Evolutionary conservation across 2,329 filamentous ascomycete genomes (phyloP).

Genomic region (Herpotrichia juniperi): DNA sequence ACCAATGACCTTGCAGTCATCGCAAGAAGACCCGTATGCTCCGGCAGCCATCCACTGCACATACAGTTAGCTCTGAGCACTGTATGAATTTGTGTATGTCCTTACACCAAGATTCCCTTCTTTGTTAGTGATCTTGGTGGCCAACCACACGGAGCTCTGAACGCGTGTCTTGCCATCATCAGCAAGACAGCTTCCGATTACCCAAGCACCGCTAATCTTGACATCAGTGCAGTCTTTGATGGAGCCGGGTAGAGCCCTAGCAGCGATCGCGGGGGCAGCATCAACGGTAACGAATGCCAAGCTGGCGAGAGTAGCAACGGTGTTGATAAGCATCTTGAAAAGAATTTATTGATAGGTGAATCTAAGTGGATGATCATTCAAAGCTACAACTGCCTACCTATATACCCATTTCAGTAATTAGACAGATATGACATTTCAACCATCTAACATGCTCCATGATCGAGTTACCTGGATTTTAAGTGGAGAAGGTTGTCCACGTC

Average conservation of each 20-base stretch:
- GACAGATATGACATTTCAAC: too few species aligned
- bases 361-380: too few species aligned
- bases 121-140: slow-evolving; percentile 6
- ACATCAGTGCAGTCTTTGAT: slow-evolving; percentile 5
- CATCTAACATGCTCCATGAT: too few species aligned
- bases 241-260: neutral
- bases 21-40: slow-evolving; percentile 1
- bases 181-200: slow-evolving; percentile 10
- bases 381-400: too few species aligned
- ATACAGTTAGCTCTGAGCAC: neutral
- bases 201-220: slow-evolving; percentile 1
- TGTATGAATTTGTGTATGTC: neutral
- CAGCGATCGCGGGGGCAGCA: neutral
- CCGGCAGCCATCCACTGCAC: slow-evolving; percentile 3
- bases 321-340: too few species aligned
- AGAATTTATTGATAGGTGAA: neutral
- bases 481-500: too few species aligned
- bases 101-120: slow-evolving; percentile 9
- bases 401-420: too few species aligned
- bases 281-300: neutral
- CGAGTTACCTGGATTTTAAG: too few species aligned
- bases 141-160: slow-evolving; percentile 8
- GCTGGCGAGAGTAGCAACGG: too few species aligned
- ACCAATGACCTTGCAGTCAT: slow-evolving; percentile 6
- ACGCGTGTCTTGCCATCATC: slow-evolving; percentile 6